Base-by-base conservation (phyloP, 805 yeast species). In the Kazachstania africana region DNA sequence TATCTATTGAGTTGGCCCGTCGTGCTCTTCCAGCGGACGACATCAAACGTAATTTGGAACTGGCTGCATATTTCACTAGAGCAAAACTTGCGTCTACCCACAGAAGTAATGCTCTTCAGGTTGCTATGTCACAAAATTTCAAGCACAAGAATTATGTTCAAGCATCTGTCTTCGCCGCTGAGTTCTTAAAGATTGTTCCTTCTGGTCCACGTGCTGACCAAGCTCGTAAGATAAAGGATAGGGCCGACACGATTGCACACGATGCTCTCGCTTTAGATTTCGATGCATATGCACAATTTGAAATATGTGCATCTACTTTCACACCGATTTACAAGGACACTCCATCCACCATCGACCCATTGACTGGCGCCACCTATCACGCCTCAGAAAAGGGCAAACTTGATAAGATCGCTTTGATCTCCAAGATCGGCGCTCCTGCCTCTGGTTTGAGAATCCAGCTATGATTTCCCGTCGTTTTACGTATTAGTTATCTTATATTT, bases 31-130 rank as follows among this genome's bases (percentile, higher is more conserved):
- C 79, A 20, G 66, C 76, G 8, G 68, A 69, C 19, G 76, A 77
- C 38, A 65, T 79, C 34, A 79, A 84, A 57, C 79, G 97, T 40
- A 87, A 84, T 57, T 67, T 91, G 50, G 97, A 91, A 58, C 65
- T 91, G 43, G 97, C 98, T 5, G 93, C 97, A 1, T 88, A 88
- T 60, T 93, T 91, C 65, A 84, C 98, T 10, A 76, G 72, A 51
- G 78, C 87, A 17, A 72, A 79, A 42, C 68, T 91, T 45, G 83
- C 79, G 41, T 76, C 81, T 22, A 78, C 79, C 6, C 98, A 91
- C 58, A 72, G 79, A 37, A 72, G 78, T 33, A 78, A 84, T 50
- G 95, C 97, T 9, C 66, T 85, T 47, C 93, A 84, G 55, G 95
- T 85, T 35, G 98, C 99, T 24, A 81, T 88, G 91, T 75, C 80